Conservation (phyloP, 2,329 filamentous ascomycete species). For the Penicillium nordicum region DNA sequence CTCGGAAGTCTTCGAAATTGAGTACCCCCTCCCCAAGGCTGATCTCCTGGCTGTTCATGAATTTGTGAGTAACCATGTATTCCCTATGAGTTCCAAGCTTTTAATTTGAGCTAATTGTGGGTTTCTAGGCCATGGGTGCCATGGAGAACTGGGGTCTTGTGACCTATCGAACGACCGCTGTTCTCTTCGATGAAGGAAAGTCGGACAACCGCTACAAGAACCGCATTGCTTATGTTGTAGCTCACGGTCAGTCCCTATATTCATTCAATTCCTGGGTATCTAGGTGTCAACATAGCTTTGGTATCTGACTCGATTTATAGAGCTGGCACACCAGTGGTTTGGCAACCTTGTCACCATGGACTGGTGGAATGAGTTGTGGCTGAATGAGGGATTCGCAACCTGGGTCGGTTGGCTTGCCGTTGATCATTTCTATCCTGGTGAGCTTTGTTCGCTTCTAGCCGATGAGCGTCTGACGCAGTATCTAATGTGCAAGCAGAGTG, state of each 20-base stretch:
- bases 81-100: neutral
- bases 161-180: conserved; percentile 90
- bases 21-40: conserved; percentile 89
- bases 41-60: conserved; percentile 90
- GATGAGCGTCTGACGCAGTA: neutral
- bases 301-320: conserved; percentile 36
- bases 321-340: conserved; percentile 95
- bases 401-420: conserved; percentile 96
- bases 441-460: conserved; percentile 8
- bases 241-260: conserved; percentile 57
- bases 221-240: conserved; percentile 91
- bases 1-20: conserved; percentile 87
- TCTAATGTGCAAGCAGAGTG: conserved; percentile 59
- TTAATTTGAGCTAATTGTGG: conserved; percentile 40
- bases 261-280: no score
- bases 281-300: neutral
- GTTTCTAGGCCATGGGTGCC: conserved; percentile 55
- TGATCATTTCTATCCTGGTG: conserved; percentile 80
- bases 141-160: conserved; percentile 98
- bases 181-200: conserved; percentile 90
- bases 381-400: conserved; percentile 95
- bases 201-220: conserved; percentile 91
- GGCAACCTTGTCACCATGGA: conserved; percentile 95
- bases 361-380: conserved; percentile 92
- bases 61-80: conserved; percentile 61